Conservation (phyloP, 2,329 filamentous ascomycete species). For the Pezicula carpinea region DNA sequence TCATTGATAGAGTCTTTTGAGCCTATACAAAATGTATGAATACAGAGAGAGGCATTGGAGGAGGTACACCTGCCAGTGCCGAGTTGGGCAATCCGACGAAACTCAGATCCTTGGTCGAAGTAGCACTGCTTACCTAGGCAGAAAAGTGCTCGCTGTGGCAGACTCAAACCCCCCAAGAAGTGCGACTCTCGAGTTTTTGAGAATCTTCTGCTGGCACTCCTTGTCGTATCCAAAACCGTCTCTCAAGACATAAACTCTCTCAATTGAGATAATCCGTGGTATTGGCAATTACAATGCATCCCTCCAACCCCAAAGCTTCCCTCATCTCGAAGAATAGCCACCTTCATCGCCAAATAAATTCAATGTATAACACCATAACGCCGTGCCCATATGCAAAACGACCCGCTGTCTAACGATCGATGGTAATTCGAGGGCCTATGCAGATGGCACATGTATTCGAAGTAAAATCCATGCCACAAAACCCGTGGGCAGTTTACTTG, state of each 20-base stretch:
- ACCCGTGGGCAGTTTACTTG: neutral
- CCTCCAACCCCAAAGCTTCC: neutral
- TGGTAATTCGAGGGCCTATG: too few species aligned
- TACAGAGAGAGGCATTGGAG: too few species aligned
- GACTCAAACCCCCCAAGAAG: too few species aligned
- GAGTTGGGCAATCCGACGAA: too few species aligned
- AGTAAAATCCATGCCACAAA: neutral
- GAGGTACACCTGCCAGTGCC: too few species aligned
- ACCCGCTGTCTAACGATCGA: neutral
- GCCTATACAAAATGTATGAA: too few species aligned
- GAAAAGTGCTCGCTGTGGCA: too few species aligned
- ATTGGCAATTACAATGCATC: neutral
- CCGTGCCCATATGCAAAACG: neutral
- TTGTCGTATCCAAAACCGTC: too few species aligned
- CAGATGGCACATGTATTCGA: neutral
- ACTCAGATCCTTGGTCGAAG: too few species aligned
- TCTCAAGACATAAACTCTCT: neutral
- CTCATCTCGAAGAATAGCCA: neutral
- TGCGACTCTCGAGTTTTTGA: too few species aligned
- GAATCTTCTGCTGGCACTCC: too few species aligned
- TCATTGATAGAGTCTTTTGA: slow-evolving; percentile 27
- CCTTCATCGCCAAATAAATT: neutral
- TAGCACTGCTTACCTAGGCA: too few species aligned
- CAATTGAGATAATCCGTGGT: neutral
- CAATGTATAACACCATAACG: neutral